Percentiles rank a stretch among this genome's conserved stretches.
These are phyloP conservation scores for Talaromyces sp. DNA, from an alignment of 2,329 filamentous ascomycete species.

Conservation along the genomic window DNA sequence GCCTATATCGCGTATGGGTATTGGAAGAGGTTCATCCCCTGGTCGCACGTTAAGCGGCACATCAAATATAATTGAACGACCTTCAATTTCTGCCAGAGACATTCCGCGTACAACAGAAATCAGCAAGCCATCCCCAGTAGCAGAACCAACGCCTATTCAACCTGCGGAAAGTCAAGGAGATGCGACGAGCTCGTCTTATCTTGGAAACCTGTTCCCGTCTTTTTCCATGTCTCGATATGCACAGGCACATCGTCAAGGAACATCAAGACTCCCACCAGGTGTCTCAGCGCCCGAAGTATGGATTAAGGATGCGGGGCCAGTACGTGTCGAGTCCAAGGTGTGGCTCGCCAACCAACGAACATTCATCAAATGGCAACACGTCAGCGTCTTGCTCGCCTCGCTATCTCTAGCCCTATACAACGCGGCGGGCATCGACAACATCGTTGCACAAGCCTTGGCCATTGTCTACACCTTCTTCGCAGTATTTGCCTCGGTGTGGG, in stretches of 20 bases:
- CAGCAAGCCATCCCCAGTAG: background rate
- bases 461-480: constrained; percentile 77
- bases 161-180: background rate
- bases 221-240: constrained; percentile 79
- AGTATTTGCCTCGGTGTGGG: constrained; percentile 79
- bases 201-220: constrained; percentile 60
- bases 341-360: constrained; percentile 98
- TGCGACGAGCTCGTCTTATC: constrained; percentile 7
- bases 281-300: constrained; percentile 79
- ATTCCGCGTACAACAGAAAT: constrained; percentile 5
- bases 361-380: constrained; percentile 98
- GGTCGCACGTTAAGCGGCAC: constrained; percentile 1
- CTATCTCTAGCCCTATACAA: constrained; percentile 83
- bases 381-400: constrained; percentile 78
- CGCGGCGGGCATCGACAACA: constrained; percentile 69
- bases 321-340: constrained; percentile 94
- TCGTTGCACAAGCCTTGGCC: constrained; percentile 72
- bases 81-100: constrained; percentile 12
- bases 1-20: constrained; percentile 22
- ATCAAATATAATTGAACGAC: constrained; percentile 4
- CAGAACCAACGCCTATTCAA: background rate
- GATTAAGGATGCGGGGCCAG: constrained; percentile 90
- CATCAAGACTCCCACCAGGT: constrained; percentile 68
- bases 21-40: constrained; percentile 24
- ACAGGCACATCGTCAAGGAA: constrained; percentile 39